Evolutionary conservation across 805 yeast species (phyloP), one percentile per base, ranked within the genome.

Genomic region (Candida sanyiensis): DNA sequence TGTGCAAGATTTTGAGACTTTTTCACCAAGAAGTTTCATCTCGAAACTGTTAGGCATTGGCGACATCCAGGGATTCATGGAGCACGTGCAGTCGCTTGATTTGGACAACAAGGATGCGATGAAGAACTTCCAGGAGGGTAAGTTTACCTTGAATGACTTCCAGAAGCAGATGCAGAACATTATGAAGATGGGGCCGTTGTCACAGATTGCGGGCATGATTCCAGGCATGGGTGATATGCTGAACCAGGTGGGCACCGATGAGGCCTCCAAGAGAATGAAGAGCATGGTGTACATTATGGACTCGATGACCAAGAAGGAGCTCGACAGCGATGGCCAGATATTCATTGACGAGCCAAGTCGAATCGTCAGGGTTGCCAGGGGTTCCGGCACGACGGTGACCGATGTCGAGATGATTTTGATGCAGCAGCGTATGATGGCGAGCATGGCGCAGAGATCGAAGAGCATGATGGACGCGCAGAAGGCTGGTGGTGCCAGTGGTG

Each of bases 41-140:
- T 84, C 95, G n/a, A 88, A 88, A 61, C 68, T 90, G 41, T 70
- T 90, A 42, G 98, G 98, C 5, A 89, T 93, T 54, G 97, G 97
- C 42, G 97, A 90, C 61, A 77, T 90, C 43, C 95, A 86, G 61
- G 88, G 95, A 23, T 73, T 90, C 49, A 79, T 93, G 73, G 98
- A 90, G 61, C 96, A 88, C 52, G 95, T 93, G 30, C 84, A 85
- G 62, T 76, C 90, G 4, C 70, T 90, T 44, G 84, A 87, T 50
- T 73, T 90, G 45, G 93, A 86, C 59, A 95, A 90, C 51, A 83
- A 88, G 63, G 89, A 86, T 45, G 80, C 93, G 13, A 80, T 88
- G 63, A 93, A 90, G 63, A 87, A 93, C 63, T 75, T 90, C 59
- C 88, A 86, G 62, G 93, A 93, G 57, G 98, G 98, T 42, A 88